Evolutionary conservation across 805 yeast species (phyloP).

Genomic region (Yarrowia sp.): DNA sequence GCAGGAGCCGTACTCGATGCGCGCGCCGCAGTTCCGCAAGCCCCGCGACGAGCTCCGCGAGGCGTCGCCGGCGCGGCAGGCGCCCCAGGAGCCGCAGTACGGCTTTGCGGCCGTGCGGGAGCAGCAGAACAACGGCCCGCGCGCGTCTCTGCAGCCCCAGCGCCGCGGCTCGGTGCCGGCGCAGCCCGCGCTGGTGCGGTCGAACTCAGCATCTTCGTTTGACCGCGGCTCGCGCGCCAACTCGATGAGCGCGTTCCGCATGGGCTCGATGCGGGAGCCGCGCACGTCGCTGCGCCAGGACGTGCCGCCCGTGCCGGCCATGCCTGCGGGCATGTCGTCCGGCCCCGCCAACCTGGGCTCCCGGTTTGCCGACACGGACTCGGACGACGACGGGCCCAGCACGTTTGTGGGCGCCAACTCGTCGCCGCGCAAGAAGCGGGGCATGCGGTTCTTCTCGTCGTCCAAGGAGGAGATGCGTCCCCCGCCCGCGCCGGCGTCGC

Average conservation of each 20-base stretch:
- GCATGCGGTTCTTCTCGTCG: constrained; percentile 20
- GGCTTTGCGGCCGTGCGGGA: constrained; percentile 20
- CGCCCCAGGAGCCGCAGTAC: background rate
- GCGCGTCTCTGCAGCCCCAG: constrained; percentile 18
- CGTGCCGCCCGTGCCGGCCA: constrained; percentile 17
- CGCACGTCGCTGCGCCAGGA: constrained; percentile 20
- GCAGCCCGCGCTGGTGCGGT: constrained; percentile 14
- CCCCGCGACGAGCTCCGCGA: background rate
- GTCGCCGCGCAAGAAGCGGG: constrained; percentile 16
- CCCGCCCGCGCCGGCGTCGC: background rate
- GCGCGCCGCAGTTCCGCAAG: constrained; percentile 20
- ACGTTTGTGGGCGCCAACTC: background rate
- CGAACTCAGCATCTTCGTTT: constrained; percentile 26
- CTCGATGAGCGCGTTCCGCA: constrained; percentile 22
- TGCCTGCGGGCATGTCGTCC: background rate
- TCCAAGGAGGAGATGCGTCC: constrained; percentile 15
- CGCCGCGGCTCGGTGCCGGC: constrained; percentile 8
- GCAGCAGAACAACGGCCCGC: background rate
- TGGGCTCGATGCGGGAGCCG: constrained; percentile 26
- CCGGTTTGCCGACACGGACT: constrained; percentile 18
- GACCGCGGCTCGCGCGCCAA: constrained; percentile 16
- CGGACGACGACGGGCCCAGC: background rate
- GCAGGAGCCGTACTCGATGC: constrained; percentile 23
- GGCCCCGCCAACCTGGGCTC: background rate
- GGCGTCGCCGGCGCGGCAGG: background rate